Percentiles rank a stretch among this genome's conserved stretches.
These are phyloP conservation scores for Mycena polygramma DNA, from an alignment of 768 basidiomycete species.

Conservation along the genomic window DNA sequence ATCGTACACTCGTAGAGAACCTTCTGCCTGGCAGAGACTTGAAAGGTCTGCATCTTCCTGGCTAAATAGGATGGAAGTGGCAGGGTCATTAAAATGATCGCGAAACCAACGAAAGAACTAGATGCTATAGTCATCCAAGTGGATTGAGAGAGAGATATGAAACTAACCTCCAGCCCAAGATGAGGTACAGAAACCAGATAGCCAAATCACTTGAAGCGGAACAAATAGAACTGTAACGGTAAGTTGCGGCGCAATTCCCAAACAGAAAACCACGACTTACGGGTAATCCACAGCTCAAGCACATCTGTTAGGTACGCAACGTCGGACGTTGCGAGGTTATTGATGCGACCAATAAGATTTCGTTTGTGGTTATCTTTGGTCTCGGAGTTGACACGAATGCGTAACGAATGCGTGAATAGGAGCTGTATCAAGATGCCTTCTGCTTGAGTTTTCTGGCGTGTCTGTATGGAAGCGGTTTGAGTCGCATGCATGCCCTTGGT, in stretches of 20 bases:
- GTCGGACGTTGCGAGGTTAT: constrained; percentile 70
- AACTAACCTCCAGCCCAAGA: constrained; percentile 47
- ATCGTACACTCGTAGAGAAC: not conserved
- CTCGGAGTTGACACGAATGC: constrained; percentile 61
- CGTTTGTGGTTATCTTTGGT: constrained; percentile 32
- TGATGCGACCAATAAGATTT: constrained; percentile 70
- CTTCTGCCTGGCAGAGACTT: constrained; percentile 54
- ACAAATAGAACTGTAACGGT: constrained; percentile 32
- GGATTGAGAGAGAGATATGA: not conserved
- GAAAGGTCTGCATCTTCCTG: constrained; percentile 49
- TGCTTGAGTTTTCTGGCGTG: constrained; percentile 26
- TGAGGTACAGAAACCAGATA: constrained; percentile 45
- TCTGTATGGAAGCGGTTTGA: constrained; percentile 1
- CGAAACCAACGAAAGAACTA: constrained; percentile 60
- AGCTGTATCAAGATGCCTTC: constrained; percentile 38
- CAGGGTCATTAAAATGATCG: constrained; percentile 54
- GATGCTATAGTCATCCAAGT: not conserved
- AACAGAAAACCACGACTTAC: constrained; percentile 2
- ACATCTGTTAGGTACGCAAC: constrained; percentile 40
- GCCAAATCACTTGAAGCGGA: constrained; percentile 40
- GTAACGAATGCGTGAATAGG: constrained; percentile 47
- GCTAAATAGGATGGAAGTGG: constrained; percentile 59
- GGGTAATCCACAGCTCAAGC: constrained; percentile 33
- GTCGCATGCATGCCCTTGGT: not conserved
- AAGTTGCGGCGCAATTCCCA: not conserved